Conservation (phyloP, 768 basidiomycete genomes). For the Fomitopsis pulvina region DNA sequence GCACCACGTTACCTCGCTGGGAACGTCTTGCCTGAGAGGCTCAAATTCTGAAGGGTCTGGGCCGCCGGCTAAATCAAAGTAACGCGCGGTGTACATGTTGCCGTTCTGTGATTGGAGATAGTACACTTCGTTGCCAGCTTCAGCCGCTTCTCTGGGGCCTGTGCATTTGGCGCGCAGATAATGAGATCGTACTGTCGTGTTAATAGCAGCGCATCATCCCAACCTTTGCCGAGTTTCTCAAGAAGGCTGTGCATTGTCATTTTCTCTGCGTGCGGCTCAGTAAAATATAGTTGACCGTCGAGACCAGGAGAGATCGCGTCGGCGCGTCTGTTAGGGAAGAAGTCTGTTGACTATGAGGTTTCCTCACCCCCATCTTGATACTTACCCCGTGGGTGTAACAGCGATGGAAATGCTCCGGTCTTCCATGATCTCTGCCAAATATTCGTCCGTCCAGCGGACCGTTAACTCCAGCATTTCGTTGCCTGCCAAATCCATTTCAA, state of each 20-base stretch:
- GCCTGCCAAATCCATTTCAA: constrained; percentile 29
- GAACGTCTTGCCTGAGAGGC: constrained; percentile 58
- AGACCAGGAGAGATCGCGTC: constrained; percentile 59
- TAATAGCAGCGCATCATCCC: constrained; percentile 4
- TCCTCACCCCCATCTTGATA: neutral
- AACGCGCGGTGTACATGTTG: constrained; percentile 57
- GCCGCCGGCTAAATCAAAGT: constrained; percentile 27
- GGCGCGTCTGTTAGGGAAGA: constrained; percentile 45
- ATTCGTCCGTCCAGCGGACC: constrained; percentile 59
- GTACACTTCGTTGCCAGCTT: constrained; percentile 30
- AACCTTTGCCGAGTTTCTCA: constrained; percentile 32
- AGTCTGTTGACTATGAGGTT: neutral
- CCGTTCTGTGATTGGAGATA: constrained; percentile 94
- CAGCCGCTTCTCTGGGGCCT: neutral
- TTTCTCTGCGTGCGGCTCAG: constrained; percentile 62
- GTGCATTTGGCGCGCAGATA: neutral
- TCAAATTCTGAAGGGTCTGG: constrained; percentile 52
- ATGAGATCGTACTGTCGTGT: neutral
- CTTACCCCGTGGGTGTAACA: constrained; percentile 79
- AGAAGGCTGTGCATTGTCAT: constrained; percentile 63
- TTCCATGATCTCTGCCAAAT: constrained; percentile 52
- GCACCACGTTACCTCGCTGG: constrained; percentile 65
- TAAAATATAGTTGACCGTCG: constrained; percentile 60
- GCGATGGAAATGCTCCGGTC: constrained; percentile 59
- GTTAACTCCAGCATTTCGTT: constrained; percentile 38